Conservation (phyloP, 768 basidiomycete species). For the Cyathus striatus region DNA sequence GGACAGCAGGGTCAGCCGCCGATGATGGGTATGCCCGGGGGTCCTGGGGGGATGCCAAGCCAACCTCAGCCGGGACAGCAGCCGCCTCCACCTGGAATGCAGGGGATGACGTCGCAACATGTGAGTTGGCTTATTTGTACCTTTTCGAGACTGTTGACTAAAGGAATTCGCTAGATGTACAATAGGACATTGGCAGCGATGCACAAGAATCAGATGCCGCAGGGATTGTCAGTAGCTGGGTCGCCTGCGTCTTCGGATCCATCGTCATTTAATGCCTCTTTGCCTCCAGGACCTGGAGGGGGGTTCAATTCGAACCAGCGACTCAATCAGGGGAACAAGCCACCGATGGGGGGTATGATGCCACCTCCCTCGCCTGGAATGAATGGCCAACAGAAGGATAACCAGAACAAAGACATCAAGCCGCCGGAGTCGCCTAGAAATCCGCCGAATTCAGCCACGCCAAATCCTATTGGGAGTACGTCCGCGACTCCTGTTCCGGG, state of each 20-base stretch:
- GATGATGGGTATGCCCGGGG: conserved; percentile 20
- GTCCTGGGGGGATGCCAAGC: conserved; percentile 8
- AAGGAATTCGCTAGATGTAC: conserved; percentile 14
- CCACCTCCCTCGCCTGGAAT: conserved; percentile 42
- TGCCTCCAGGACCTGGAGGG: conserved; percentile 19
- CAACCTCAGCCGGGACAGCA: too few relatives aligned
- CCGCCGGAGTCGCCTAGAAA: conserved; percentile 39
- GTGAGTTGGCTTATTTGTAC: too few relatives aligned
- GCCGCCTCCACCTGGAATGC: too few relatives aligned
- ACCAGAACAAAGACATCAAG: conserved; percentile 18
- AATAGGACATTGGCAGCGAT: conserved; percentile 20
- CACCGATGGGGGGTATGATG: conserved; percentile 40
- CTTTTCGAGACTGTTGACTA: too few relatives aligned
- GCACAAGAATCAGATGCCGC: conserved; percentile 29
- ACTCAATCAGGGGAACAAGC: conserved; percentile 23
- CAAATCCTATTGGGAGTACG: conserved; percentile 19
- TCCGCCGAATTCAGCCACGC: conserved; percentile 19
- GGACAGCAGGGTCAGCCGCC: conserved; percentile 23
- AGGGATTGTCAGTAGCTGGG: conserved; percentile 24
- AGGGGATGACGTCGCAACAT: too few relatives aligned
- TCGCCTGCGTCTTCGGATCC: conserved; percentile 47
- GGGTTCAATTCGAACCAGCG: conserved; percentile 25
- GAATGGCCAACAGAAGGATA: conserved; percentile 18
- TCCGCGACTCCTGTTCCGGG: conserved; percentile 20
- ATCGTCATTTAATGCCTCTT: conserved; percentile 32